A percentile compares a stretch with the other conserved stretches of the same genome.
Evolutionary conservation across 768 basidiomycete genomes (phyloP).

Genomic region (Trametes cubensis): DNA sequence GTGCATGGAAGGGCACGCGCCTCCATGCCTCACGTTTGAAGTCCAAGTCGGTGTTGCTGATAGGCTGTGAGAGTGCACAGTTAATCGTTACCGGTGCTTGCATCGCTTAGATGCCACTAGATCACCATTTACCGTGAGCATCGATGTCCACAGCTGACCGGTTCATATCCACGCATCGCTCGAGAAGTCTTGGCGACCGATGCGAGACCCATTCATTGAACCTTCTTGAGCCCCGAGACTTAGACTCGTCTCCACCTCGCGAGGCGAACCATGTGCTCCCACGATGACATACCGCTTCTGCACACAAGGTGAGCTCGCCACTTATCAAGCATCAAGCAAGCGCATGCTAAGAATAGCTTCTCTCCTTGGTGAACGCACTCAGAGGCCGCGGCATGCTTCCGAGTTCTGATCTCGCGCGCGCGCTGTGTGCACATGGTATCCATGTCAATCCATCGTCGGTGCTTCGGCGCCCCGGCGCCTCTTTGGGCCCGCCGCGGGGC

Average conservation of each 20-base stretch:
- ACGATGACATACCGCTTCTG: conserved; percentile 1
- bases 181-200: too few relatives aligned
- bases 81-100: too few relatives aligned
- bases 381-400: not conserved
- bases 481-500: not conserved
- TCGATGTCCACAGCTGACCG: too few relatives aligned
- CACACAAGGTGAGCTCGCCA: conserved; percentile 5
- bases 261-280: not conserved
- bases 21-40: too few relatives aligned
- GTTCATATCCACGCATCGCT: too few relatives aligned
- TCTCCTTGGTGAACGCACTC: not conserved
- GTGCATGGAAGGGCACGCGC: too few relatives aligned
- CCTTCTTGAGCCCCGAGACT: too few relatives aligned
- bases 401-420: conserved; percentile 6
- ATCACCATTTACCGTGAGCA: too few relatives aligned
- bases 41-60: too few relatives aligned
- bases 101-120: too few relatives aligned
- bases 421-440: conserved; percentile 2
- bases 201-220: too few relatives aligned
- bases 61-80: too few relatives aligned
- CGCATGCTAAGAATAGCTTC: not conserved
- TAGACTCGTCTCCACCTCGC: not conserved
- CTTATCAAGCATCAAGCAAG: conserved; percentile 10
- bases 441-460: not conserved
- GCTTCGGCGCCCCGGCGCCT: not conserved